These are phyloP conservation scores for Perkinsus chesapeaki DNA, from an alignment of 169 alveolate species.

Conservation along the genomic window DNA sequence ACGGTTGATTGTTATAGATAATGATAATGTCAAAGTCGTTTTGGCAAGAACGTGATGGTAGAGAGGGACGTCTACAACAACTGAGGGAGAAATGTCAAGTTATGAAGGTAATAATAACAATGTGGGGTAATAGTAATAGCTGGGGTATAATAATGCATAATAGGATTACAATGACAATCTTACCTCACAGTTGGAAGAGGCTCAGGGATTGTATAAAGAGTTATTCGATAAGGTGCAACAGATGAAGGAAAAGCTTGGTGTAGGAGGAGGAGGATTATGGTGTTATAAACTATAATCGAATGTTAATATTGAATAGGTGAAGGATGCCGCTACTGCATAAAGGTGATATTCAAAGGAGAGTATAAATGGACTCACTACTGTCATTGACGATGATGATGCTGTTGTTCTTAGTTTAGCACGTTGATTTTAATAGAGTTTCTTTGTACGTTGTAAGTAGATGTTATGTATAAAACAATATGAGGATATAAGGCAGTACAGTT, in stretches of 20 bases:
- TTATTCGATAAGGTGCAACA: neutral
- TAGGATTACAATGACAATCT: neutral
- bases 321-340: too few species aligned
- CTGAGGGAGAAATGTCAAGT: neutral
- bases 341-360: neutral
- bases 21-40: neutral
- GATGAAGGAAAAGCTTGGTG: neutral
- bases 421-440: neutral
- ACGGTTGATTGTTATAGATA: neutral
- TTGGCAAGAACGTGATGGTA: neutral
- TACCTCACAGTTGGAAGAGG: neutral
- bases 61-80: neutral
- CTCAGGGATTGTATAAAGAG: neutral
- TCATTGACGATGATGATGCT: neutral
- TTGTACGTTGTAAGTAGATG: neutral
- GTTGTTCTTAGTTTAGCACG: neutral
- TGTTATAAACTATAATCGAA: too few species aligned
- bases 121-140: neutral
- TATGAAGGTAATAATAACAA: neutral
- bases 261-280: neutral
- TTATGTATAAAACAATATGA: neutral
- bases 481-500: neutral
- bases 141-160: neutral
- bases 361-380: neutral
- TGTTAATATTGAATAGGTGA: too few species aligned